phyloP scores from a whole-genome alignment of 2,329 filamentous ascomycete species.

The Alternaria atra region DNA sequence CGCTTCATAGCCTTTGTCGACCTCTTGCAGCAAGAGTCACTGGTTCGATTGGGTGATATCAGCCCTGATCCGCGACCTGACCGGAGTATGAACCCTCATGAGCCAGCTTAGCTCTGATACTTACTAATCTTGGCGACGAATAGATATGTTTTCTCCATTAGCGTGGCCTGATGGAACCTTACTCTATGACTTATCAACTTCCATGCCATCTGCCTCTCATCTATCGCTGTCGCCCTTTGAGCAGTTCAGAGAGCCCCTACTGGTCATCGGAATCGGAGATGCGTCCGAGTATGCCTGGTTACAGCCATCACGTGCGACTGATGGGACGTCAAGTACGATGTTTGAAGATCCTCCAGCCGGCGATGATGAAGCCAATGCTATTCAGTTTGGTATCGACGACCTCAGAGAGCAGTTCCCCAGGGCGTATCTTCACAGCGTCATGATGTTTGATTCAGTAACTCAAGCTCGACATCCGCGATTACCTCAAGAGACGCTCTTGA shows the following conservation, averaged over 20 bases:
- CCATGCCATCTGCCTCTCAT: constrained; percentile 80
- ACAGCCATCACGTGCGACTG: constrained; percentile 54
- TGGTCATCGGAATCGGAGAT: constrained; percentile 86
- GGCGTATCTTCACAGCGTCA: constrained; percentile 77
- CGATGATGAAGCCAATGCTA: constrained; percentile 45
- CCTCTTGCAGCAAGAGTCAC: constrained; percentile 79
- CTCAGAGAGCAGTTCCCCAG: constrained; percentile 77
- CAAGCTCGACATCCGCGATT: constrained; percentile 51
- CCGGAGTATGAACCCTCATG: constrained; percentile 70
- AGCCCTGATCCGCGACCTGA: constrained; percentile 85
- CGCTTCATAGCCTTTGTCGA: constrained; percentile 82
- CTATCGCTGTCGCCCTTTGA: constrained; percentile 87
- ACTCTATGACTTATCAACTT: constrained; percentile 86
- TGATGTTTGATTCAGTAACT: constrained; percentile 77
- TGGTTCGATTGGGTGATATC: constrained; percentile 85
- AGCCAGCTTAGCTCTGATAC: constrained; percentile 26
- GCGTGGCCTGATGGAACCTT: constrained; percentile 87
- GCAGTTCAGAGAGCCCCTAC: constrained; percentile 82
- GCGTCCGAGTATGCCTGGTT: constrained; percentile 67
- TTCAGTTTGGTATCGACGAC: constrained; percentile 72
- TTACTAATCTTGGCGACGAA: constrained; percentile 43
- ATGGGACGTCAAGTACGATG: constrained; percentile 14
- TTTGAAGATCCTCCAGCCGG: constrained; percentile 23
- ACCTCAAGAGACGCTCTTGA: constrained; percentile 72
- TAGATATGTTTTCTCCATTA: constrained; percentile 93